Evolutionary conservation across 805 yeast genomes (phyloP).

Genomic region (Candida fluviatilis): DNA sequence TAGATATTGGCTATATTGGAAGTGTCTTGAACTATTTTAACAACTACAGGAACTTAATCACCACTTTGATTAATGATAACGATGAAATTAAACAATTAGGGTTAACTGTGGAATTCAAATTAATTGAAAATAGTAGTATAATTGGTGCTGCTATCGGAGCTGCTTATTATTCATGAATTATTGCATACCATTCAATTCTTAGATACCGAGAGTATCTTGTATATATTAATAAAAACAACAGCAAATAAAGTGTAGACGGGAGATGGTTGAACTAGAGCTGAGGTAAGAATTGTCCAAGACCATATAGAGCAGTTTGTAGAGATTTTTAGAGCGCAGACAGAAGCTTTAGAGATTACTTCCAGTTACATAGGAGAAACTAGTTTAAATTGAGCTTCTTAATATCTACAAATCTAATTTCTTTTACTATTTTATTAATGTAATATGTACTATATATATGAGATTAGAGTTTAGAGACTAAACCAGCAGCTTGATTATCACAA

Average conservation of each 20-base stretch:
- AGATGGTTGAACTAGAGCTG: too few relatives aligned
- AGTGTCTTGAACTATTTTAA: conserved; percentile 45
- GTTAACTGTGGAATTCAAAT: conserved; percentile 31
- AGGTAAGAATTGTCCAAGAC: too few relatives aligned
- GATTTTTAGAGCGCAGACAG: too few relatives aligned
- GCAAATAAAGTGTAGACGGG: not conserved
- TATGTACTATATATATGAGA: not conserved
- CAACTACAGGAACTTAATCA: conserved; percentile 30
- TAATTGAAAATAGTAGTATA: conserved; percentile 44
- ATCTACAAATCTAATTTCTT: not conserved
- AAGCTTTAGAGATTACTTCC: too few relatives aligned
- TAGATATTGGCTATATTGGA: conserved; percentile 48
- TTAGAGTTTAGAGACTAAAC: conserved; percentile 31
- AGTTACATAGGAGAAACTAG: too few relatives aligned
- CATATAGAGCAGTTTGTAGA: too few relatives aligned
- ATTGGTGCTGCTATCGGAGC: conserved; percentile 57
- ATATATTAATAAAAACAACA: not conserved
- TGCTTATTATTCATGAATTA: conserved; percentile 21
- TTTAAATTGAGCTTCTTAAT: too few relatives aligned
- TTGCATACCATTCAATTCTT: conserved; percentile 1
- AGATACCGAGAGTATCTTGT: conserved; percentile 2
- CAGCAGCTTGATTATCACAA: conserved; percentile 47
- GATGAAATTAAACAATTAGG: conserved; percentile 21
- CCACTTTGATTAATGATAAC: conserved; percentile 19
- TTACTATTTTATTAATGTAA: not conserved